Conservation (phyloP, 2,329 filamentous ascomycete species). For the Pseudocercospora pini-densiflorae region DNA sequence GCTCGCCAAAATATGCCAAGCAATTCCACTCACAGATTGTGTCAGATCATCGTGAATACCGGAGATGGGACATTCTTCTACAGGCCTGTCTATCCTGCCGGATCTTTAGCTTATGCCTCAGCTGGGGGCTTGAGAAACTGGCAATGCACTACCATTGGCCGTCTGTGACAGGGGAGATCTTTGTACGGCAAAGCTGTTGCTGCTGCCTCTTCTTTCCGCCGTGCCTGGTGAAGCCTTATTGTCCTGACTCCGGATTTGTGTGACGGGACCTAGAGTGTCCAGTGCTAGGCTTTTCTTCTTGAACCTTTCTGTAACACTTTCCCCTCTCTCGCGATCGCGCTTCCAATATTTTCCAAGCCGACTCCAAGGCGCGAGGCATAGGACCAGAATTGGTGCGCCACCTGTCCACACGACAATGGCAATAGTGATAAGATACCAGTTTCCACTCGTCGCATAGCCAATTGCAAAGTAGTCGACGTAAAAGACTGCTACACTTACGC, state of each 20-base stretch:
- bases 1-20: background rate
- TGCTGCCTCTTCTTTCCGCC: background rate
- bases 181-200: background rate
- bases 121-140: background rate
- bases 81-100: too few relatives aligned
- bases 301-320: background rate
- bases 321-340: slow-evolving; percentile 9
- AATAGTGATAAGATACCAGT: slow-evolving; percentile 20
- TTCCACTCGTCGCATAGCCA: slow-evolving; percentile 14
- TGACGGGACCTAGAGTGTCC: background rate
- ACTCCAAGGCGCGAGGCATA: slow-evolving; percentile 13
- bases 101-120: background rate
- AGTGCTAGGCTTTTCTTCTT: background rate
- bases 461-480: slow-evolving; percentile 15
- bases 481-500: slow-evolving; percentile 10
- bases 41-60: too few relatives aligned
- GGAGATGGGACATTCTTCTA: too few relatives aligned
- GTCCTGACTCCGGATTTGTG: background rate
- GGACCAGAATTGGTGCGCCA: background rate
- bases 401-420: slow-evolving; percentile 13
- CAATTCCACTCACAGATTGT: background rate
- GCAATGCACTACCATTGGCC: background rate
- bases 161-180: background rate
- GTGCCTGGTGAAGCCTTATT: background rate
- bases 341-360: slow-evolving; percentile 17